Percentiles rank a stretch among this genome's conserved stretches.
Evolutionary conservation across 2,329 filamentous ascomycete genomes (phyloP).

Genomic region (Microdochium bolleyi): DNA sequence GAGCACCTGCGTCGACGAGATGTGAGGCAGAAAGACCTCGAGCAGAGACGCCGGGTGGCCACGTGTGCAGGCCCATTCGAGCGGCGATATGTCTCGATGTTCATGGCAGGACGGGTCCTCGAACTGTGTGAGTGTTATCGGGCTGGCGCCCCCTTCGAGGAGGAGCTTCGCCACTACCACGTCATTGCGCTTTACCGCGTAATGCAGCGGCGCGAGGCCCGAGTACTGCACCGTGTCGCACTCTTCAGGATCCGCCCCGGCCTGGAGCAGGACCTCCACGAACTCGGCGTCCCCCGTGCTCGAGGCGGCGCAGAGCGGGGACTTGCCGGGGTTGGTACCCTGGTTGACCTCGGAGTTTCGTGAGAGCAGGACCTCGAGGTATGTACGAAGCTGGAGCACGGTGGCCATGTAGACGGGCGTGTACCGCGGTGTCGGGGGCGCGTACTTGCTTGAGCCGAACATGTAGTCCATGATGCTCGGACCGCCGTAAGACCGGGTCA

Average conservation of each 20-base stretch:
- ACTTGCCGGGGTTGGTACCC: background rate
- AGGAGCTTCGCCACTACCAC: background rate
- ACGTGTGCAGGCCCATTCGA: background rate
- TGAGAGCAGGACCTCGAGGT: background rate
- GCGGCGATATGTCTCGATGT: background rate
- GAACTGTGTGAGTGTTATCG: background rate
- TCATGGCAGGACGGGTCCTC: background rate
- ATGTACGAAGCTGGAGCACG: background rate
- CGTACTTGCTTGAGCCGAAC: background rate
- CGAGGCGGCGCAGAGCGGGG: background rate
- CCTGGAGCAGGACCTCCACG: background rate
- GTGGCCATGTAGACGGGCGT: background rate
- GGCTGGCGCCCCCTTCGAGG: background rate
- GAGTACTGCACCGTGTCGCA: background rate
- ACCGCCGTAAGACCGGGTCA: background rate
- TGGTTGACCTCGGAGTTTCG: background rate
- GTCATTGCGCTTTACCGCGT: background rate
- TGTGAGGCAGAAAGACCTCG: background rate
- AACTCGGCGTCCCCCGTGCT: background rate
- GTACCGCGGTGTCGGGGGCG: no score
- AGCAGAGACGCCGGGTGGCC: background rate
- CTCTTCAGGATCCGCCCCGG: background rate
- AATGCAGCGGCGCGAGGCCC: slow-evolving; percentile 1
- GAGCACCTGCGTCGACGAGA: background rate
- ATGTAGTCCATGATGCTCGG: background rate